A percentile compares a stretch with the other conserved stretches of the same genome.
Conservation (phyloP, 768 basidiomycete genomes). For the Hemileccinum impolitum region DNA sequence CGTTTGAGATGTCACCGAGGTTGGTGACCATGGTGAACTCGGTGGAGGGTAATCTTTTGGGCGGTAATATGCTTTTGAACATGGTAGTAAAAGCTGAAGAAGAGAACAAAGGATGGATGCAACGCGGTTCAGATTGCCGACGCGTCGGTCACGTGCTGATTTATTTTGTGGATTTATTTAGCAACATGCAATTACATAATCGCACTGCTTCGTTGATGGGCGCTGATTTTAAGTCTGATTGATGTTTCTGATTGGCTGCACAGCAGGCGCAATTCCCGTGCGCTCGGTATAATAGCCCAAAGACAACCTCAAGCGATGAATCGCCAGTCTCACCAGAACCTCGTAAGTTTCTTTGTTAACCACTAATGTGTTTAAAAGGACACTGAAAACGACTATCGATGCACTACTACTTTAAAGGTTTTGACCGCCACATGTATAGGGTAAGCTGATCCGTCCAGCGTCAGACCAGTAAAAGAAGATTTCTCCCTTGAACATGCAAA, state of each 20-base stretch:
- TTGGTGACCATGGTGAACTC: slow-evolving; percentile 73
- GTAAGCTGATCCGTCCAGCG: slow-evolving; percentile 12
- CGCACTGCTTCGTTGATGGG: slow-evolving; percentile 8
- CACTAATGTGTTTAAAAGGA: slow-evolving; percentile 10
- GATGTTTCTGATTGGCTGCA: slow-evolving; percentile 17
- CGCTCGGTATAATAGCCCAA: slow-evolving; percentile 27
- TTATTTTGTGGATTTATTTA: slow-evolving; percentile 24
- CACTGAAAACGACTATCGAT: slow-evolving; percentile 13
- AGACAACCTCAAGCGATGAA: neutral
- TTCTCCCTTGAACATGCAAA: slow-evolving; percentile 31
- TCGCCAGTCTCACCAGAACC: neutral
- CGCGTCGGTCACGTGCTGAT: slow-evolving; percentile 33
- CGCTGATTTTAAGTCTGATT: slow-evolving; percentile 6
- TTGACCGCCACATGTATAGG: slow-evolving; percentile 8
- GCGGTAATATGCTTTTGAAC: slow-evolving; percentile 80
- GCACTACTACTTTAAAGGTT: slow-evolving; percentile 13
- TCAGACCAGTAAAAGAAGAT: slow-evolving; percentile 30
- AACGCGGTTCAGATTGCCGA: slow-evolving; percentile 30
- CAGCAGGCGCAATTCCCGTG: slow-evolving; percentile 28
- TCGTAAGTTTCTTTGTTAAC: slow-evolving; percentile 3
- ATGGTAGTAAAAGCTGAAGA: slow-evolving; percentile 35
- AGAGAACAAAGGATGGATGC: slow-evolving; percentile 1
- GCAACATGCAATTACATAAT: slow-evolving; percentile 16
- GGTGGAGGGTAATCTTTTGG: slow-evolving; percentile 59
- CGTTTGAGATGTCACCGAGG: slow-evolving; percentile 46